A percentile compares a stretch with the other conserved stretches of the same genome.
phyloP scores from a whole-genome alignment of 495 filamentous ascomycete genomes.

The Apodospora peruviana region DNA sequence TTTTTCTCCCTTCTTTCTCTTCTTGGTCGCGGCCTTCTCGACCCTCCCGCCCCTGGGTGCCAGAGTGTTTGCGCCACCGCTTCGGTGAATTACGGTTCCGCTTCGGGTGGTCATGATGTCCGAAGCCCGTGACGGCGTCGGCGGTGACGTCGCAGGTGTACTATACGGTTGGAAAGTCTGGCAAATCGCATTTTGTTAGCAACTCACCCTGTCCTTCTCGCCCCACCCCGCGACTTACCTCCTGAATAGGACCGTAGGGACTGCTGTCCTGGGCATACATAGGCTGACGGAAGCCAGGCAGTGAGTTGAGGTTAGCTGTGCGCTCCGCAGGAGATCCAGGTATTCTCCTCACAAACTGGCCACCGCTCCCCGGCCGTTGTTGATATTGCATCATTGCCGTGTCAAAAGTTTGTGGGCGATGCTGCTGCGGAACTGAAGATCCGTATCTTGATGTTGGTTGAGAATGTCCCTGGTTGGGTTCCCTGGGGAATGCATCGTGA shows the following conservation, averaged over 20 bases:
- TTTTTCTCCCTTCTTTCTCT: conserved; percentile 48
- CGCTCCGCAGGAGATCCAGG: not conserved
- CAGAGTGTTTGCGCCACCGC: conserved; percentile 11
- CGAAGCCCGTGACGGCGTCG: conserved; percentile 33
- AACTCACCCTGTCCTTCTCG: not conserved
- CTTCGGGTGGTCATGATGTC: conserved; percentile 42
- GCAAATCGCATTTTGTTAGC: not conserved
- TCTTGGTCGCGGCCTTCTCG: conserved; percentile 31
- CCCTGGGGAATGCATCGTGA: conserved; percentile 14
- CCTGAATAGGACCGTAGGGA: conserved; percentile 24
- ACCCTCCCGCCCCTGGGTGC: conserved; percentile 21
- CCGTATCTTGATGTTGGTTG: conserved; percentile 38
- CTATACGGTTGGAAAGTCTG: conserved; percentile 34
- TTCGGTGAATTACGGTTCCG: conserved; percentile 18
- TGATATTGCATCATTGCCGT: conserved; percentile 21
- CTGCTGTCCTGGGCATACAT: conserved; percentile 31
- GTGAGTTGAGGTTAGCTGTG: conserved; percentile 10
- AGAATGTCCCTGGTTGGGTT: conserved; percentile 29
- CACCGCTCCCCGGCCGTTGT: conserved; percentile 13
- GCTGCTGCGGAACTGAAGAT: conserved; percentile 28
- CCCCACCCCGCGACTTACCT: conserved; percentile 15
- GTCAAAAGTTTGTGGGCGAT: conserved; percentile 15
- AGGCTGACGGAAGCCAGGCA: conserved; percentile 30
- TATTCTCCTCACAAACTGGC: conserved; percentile 14
- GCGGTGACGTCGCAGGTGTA: conserved; percentile 47